Conservation (phyloP, 768 basidiomycete species). For the Lactarius akahatsu region DNA sequence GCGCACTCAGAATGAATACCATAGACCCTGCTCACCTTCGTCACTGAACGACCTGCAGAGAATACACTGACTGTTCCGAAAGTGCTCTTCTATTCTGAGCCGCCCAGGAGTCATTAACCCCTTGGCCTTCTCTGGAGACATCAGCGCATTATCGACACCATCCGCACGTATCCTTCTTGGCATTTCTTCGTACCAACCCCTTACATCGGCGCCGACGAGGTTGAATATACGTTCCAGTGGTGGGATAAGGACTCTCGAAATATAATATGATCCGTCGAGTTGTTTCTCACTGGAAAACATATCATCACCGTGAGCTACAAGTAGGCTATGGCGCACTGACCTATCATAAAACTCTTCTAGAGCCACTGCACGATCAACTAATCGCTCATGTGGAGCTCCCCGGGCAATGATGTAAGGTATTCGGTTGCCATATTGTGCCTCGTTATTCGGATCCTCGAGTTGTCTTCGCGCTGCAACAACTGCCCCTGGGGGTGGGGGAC, state of each 20-base stretch:
- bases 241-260: slow-evolving; percentile 80
- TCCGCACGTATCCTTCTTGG: slow-evolving; percentile 54
- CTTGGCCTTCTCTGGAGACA: slow-evolving; percentile 39
- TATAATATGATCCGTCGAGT: slow-evolving; percentile 90
- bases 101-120: slow-evolving; percentile 38
- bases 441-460: slow-evolving; percentile 72
- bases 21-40: slow-evolving; percentile 43
- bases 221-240: slow-evolving; percentile 90
- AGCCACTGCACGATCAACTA: slow-evolving; percentile 74
- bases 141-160: slow-evolving; percentile 38
- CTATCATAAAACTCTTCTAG: slow-evolving; percentile 67
- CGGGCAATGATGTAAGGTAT: slow-evolving; percentile 85
- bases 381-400: slow-evolving; percentile 57
- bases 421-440: slow-evolving; percentile 90
- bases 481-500: slow-evolving; percentile 88
- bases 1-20: neutral
- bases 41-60: slow-evolving; percentile 58
- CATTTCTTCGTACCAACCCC: slow-evolving; percentile 86
- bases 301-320: neutral
- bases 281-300: slow-evolving; percentile 51
- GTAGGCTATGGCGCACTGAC: slow-evolving; percentile 40
- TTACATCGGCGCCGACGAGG: slow-evolving; percentile 84
- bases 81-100: slow-evolving; percentile 72
- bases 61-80: slow-evolving; percentile 66
- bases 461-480: slow-evolving; percentile 78